A percentile compares a stretch with the other conserved stretches of the same genome.
These are phyloP conservation scores for Trametes elegans DNA, from an alignment of 768 basidiomycete species.

Conservation along the genomic window DNA sequence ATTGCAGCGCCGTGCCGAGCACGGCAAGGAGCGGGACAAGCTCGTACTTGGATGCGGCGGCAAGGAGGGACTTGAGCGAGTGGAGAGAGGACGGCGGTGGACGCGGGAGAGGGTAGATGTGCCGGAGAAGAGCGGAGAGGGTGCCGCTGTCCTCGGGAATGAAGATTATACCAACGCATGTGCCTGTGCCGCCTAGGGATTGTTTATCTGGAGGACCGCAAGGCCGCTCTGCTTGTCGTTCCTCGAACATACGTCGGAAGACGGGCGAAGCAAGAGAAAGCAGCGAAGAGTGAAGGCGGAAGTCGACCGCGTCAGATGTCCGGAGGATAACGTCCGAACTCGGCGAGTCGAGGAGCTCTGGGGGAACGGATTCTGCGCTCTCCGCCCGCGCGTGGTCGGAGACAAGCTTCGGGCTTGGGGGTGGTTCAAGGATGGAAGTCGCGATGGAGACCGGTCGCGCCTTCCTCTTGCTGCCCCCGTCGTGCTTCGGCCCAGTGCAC, in stretches of 20 bases:
- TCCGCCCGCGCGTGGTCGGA: not conserved
- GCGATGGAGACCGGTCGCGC: constrained; percentile 2
- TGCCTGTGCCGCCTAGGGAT: not conserved
- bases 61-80: constrained; percentile 4
- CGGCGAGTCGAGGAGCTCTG: constrained; percentile 7
- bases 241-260: constrained; percentile 28
- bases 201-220: not conserved
- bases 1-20: not conserved
- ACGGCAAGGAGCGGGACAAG: not conserved
- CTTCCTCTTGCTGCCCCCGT: not conserved
- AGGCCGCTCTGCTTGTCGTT: constrained; percentile 22
- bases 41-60: constrained; percentile 12
- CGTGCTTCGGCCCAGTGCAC: constrained; percentile 1
- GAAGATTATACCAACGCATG: constrained; percentile 1
- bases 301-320: constrained; percentile 6
- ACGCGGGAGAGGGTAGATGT: constrained; percentile 20
- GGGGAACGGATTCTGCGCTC: not conserved
- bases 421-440: constrained; percentile 6
- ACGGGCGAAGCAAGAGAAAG: constrained; percentile 29
- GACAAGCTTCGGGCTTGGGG: not conserved
- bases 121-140: constrained; percentile 23
- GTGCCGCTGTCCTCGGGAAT: constrained; percentile 21
- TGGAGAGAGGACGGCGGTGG: not conserved
- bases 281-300: constrained; percentile 7
- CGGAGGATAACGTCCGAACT: constrained; percentile 13